Evolutionary conservation across 2,329 filamentous ascomycete genomes (phyloP), one percentile per base, ranked within the genome.

Genomic region (Pyrenophora seminiperda): DNA sequence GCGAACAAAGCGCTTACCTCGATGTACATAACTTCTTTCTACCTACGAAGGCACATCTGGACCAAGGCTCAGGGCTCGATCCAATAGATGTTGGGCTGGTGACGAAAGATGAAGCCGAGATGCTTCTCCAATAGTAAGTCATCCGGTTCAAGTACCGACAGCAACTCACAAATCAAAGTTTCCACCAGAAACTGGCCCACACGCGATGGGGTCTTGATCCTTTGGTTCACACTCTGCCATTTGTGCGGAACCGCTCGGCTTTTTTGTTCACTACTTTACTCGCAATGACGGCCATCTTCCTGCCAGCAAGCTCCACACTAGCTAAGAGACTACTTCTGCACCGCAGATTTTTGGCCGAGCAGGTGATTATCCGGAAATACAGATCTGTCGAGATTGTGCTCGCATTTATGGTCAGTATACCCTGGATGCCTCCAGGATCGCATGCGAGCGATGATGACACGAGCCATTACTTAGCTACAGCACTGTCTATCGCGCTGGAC

Each of bases 181-280:
- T 89, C 60, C 84, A 88, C 62, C 78, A 84, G 18, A 85, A 87
- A 41, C 79, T 90, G 4, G 83, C 87, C 1, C 87, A 90, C 66
- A 90, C 87, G 0, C 76, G 87, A 66, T 90, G 87, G 87, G 87
- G 87, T 0, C 81, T 90, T 7, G 87, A 90, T 58, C 85, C 86
- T 1, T 68, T 81, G 11, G 75, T 90, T 4, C 87, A 90, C 61
- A 89, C 82, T 0, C 76, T 83, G 14, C 72, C 78, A 1, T 90
- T 89, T 60, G 85, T 88, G 2, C 83, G 86, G 13, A 79, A 79
- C 1, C 83, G 86, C 39, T 90, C 87, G 0, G 81, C 86, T 1
- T 90, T 90, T 63, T 76, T 90, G 2, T 86, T 88, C 61, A 90
- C 87, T 0, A 89, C 87, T 1, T 83, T 90, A 41, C 78, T 88